Percentiles rank a stretch among this genome's conserved stretches.
Evolutionary conservation across 441 rosid genomes (phyloP).

Genomic region (Euphorbia corollata): DNA sequence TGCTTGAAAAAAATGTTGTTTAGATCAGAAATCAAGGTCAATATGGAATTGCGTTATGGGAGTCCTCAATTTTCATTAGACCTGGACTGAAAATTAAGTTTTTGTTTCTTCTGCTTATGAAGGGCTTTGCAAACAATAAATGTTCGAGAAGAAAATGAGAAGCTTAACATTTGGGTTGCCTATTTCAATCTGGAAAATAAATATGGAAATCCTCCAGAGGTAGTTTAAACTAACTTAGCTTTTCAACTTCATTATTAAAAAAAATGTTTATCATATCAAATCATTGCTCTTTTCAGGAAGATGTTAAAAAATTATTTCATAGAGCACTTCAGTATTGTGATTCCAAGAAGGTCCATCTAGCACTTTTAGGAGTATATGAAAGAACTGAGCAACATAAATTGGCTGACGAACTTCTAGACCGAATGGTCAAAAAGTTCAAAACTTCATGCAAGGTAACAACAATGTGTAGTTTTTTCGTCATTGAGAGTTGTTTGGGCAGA

Average conservation of each 20-base stretch:
- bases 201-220: constrained; percentile 94
- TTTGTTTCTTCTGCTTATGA: constrained; percentile 20
- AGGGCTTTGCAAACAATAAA: constrained; percentile 91
- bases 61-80: not conserved
- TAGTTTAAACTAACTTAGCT: constrained; percentile 18
- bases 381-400: constrained; percentile 69
- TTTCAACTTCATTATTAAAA: not conserved
- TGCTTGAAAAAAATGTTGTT: no score
- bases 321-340: constrained; percentile 90
- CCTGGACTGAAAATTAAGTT: not conserved
- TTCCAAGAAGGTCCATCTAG: constrained; percentile 68
- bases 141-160: constrained; percentile 85
- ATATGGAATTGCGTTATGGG: not conserved
- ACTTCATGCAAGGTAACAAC: constrained; percentile 77
- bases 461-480: not conserved
- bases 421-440: constrained; percentile 82
- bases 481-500: not conserved
- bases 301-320: constrained; percentile 68
- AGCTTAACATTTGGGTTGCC: constrained; percentile 92
- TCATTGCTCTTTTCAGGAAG: constrained; percentile 47
- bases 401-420: constrained; percentile 65
- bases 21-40: not conserved
- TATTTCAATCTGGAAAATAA: constrained; percentile 91
- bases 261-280: not conserved
- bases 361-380: constrained; percentile 79